Evolutionary conservation across 306 rosid genomes (phyloP).

Genomic region (Medicago arabica): DNA sequence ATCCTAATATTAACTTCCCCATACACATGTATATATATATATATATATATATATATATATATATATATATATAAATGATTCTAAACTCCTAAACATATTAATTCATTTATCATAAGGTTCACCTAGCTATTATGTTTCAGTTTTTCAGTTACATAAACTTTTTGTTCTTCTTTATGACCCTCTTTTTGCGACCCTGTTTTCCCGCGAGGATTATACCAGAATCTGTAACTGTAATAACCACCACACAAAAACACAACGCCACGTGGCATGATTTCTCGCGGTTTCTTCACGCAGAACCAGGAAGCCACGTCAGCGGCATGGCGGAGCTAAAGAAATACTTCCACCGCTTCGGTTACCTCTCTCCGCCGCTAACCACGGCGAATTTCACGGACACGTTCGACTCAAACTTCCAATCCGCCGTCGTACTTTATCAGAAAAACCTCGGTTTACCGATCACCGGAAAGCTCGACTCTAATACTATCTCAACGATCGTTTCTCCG

Average conservation of each 20-base stretch:
- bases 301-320: conserved; percentile 74
- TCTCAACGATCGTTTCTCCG: conserved; percentile 71
- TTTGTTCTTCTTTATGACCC: conserved; percentile 32
- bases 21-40: conserved; percentile 30
- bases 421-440: conserved; percentile 67
- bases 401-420: conserved; percentile 63
- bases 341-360: conserved; percentile 84
- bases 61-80: conserved; percentile 25
- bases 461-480: conserved; percentile 70
- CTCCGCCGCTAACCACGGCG: conserved; percentile 39
- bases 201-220: conserved; percentile 65
- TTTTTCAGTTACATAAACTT: conserved; percentile 45
- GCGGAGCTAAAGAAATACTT: conserved; percentile 77
- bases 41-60: too few relatives aligned
- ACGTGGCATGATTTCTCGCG: conserved; percentile 73
- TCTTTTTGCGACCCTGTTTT: conserved; percentile 63
- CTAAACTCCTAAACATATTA: conserved; percentile 16
- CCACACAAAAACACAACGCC: conserved; percentile 53
- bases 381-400: conserved; percentile 76
- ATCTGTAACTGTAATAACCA: conserved; percentile 51
- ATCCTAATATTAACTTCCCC: conserved; percentile 40
- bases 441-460: conserved; percentile 74
- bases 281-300: conserved; percentile 74
- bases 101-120: conserved; percentile 10
- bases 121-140: conserved; percentile 51